Evolutionary conservation across 176 grass and related monocot genomes (phyloP), one percentile per base, ranked within the genome.

Genomic region (Aegilops longissima): DNA sequence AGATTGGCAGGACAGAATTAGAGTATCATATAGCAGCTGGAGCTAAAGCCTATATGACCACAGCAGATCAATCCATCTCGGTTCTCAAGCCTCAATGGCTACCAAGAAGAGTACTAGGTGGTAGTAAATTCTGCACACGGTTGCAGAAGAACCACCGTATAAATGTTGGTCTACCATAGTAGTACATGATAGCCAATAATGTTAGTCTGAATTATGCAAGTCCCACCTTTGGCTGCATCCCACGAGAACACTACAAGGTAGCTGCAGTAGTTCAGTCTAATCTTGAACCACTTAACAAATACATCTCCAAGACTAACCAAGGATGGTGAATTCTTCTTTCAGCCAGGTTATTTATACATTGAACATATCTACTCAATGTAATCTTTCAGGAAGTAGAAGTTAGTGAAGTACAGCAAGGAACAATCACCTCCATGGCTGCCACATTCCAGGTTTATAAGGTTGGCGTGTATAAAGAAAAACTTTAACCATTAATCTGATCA

Each of bases 41-140:
- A 76, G 25, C 20, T 83, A 9, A 80, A 63, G 25, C 68, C 31
- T 80, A 33, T 86, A 18, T 38, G 10, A 79, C 69, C 82, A 44
- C 61, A 69, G 25, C 25, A 84, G 9, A 84, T 18, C 23, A 59
- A 39, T 7, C 5, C 66, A 67, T 49, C 9, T 49, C 1, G 10
- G 18, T 77, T 56, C 17, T 82, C 73, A 77, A 18, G 31, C 17
- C 35, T 71, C 18, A 80, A 39, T 23, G 6, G 36, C 35, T 66
- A 12, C 27, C 30, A 5, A 66, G 25, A 66, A 44, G 70, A 79
- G 58, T 10, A 25, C 25, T 25, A 17, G 42, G 17, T 45, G 20
- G 63, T 70, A 66, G 78, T 2, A 70, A 23, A 27, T 34, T 68
- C 7, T 5, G 6, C 16, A 12, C 6, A 31, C 33, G 0, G 5